A percentile compares a stretch with the other conserved stretches of the same genome.
phyloP scores from a whole-genome alignment of 78 protist genomes.

The Bigelowiella natans region DNA sequence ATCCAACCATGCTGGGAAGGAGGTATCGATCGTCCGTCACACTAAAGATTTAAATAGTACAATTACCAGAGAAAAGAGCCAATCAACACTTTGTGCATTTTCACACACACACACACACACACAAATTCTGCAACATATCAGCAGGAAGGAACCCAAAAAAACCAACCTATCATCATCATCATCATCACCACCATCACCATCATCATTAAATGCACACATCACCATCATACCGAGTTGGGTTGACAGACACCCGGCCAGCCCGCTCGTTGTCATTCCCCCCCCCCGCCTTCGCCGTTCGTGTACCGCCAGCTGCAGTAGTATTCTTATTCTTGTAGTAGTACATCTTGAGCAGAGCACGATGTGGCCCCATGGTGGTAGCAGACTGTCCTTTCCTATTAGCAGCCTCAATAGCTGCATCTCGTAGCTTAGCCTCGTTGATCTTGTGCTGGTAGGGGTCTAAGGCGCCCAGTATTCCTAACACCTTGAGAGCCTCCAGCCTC shows the following conservation, averaged over 20 bases:
- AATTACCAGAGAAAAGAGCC: neutral
- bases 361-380: neutral
- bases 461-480: conserved; percentile 92
- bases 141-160: too few relatives aligned
- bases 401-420: neutral
- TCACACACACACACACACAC: neutral
- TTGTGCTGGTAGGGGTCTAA: conserved; percentile 72
- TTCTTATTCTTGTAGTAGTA: neutral
- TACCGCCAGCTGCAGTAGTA: too few relatives aligned
- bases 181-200: too few relatives aligned
- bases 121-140: neutral
- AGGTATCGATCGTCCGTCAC: too few relatives aligned
- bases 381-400: neutral
- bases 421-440: neutral
- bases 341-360: neutral
- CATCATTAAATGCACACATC: too few relatives aligned
- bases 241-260: neutral
- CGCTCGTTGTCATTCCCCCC: too few relatives aligned
- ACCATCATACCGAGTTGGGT: too few relatives aligned
- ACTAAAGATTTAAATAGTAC: neutral
- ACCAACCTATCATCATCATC: neutral
- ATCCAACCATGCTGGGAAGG: neutral
- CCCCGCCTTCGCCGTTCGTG: too few relatives aligned
- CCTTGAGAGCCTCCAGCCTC: conserved; percentile 62
- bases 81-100: neutral